These are phyloP conservation scores for Waltergamsia citrina DNA, from an alignment of 2,329 filamentous ascomycete genomes.

Conservation along the genomic window DNA sequence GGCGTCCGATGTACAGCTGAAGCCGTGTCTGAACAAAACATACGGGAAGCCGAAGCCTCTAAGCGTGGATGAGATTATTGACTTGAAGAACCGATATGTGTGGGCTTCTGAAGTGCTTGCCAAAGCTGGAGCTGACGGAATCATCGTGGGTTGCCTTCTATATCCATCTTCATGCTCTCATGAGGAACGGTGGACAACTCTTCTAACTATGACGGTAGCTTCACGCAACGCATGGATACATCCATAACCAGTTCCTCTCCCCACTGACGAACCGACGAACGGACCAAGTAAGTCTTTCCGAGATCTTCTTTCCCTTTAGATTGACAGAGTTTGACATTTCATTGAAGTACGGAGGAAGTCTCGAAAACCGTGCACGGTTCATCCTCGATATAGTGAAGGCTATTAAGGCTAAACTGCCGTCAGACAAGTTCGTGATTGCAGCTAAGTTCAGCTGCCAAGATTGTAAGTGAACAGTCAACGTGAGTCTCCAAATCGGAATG, in stretches of 20 bases:
- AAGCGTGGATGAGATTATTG: not conserved
- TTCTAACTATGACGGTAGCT: not conserved
- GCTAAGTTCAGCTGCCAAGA: slow-evolving; percentile 1
- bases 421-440: slow-evolving; percentile 1
- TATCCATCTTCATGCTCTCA: too few relatives aligned
- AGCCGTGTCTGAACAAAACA: slow-evolving; percentile 1
- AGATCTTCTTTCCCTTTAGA: too few relatives aligned
- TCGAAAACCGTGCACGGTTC: slow-evolving; percentile 33
- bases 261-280: slow-evolving; percentile 32
- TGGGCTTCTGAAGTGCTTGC: not conserved
- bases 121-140: slow-evolving; percentile 1
- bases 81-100: not conserved
- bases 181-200: not conserved
- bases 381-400: slow-evolving; percentile 13
- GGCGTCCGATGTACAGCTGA: slow-evolving; percentile 1
- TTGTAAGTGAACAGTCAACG: not conserved
- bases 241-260: slow-evolving; percentile 35
- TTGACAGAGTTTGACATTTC: not conserved
- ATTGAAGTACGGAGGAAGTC: slow-evolving; percentile 30
- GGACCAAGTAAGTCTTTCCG: slow-evolving; percentile 21
- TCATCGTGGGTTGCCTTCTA: not conserved
- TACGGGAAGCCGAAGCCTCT: slow-evolving; percentile 1
- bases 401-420: slow-evolving; percentile 1
- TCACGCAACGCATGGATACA: slow-evolving; percentile 37
- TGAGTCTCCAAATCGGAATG: too few relatives aligned